Evolutionary conservation across 768 basidiomycete species (phyloP).

Genomic region (Pholiota microspora): DNA sequence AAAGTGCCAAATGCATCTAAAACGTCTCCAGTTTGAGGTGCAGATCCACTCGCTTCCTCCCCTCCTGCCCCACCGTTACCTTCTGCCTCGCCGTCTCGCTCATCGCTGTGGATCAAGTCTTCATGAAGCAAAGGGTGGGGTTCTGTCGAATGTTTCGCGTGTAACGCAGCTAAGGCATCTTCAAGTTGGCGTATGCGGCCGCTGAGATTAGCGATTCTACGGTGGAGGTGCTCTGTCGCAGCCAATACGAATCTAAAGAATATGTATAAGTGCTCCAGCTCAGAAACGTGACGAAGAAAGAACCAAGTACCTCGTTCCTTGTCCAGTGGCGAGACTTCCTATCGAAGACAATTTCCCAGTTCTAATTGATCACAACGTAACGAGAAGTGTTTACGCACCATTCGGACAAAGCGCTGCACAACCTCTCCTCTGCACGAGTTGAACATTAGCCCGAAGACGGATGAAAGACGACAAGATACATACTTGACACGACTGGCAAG

Average conservation of each 20-base stretch:
- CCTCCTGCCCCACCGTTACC: no score
- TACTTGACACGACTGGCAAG: conserved; percentile 75
- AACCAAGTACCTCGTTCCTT: conserved; percentile 59
- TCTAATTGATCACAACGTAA: conserved; percentile 2
- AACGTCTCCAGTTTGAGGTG: conserved; percentile 31
- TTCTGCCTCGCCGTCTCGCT: conserved; percentile 27
- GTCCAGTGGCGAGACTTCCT: conserved; percentile 79
- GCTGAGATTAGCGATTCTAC: conserved; percentile 49
- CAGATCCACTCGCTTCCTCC: conserved; percentile 11
- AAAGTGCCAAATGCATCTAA: conserved; percentile 61
- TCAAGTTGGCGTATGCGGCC: conserved; percentile 58
- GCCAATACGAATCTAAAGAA: conserved; percentile 47
- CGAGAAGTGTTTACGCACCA: conserved; percentile 34
- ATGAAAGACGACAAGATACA: conserved; percentile 14
- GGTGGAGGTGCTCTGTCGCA: conserved; percentile 65
- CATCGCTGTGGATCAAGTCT: conserved; percentile 40
- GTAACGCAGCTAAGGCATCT: conserved; percentile 53
- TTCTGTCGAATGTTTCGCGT: conserved; percentile 48
- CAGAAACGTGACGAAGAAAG: not conserved
- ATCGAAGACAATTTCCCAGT: not conserved
- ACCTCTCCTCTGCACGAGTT: conserved; percentile 48
- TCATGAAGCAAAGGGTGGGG: conserved; percentile 61
- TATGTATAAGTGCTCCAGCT: not conserved
- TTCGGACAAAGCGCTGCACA: conserved; percentile 73
- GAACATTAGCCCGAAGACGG: not conserved